A percentile compares a stretch with the other conserved stretches of the same genome.
Conservation (phyloP, 164 flowering plant species). For the Stephania japonica region DNA sequence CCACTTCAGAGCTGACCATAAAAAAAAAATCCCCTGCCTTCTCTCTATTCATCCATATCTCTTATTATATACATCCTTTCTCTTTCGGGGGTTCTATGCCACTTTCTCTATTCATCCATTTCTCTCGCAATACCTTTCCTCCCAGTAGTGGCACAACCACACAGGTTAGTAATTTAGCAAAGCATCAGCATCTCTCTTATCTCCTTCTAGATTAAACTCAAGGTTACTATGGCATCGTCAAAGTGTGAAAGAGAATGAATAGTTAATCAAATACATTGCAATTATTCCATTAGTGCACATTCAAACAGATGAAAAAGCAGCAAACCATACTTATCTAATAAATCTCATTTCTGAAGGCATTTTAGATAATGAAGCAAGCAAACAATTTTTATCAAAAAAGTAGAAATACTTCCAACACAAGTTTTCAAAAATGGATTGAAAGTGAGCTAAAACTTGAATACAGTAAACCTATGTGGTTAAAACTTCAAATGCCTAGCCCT, state of each 20-base stretch:
- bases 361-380: background rate
- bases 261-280: background rate
- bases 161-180: too few species aligned
- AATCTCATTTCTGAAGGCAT: too few species aligned
- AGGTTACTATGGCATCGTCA: background rate
- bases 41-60: background rate
- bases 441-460: background rate
- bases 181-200: too few species aligned
- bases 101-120: background rate
- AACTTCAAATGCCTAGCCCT: background rate
- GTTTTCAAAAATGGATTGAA: background rate
- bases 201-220: background rate
- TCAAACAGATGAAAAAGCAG: background rate
- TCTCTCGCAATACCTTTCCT: too few species aligned
- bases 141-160: too few species aligned
- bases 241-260: background rate
- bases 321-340: too few species aligned
- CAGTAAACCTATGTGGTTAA: background rate
- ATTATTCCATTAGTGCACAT: background rate
- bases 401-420: background rate
- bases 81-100: too few species aligned
- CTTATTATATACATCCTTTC: too few species aligned
- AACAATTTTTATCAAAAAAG: background rate
- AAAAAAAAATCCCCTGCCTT: background rate
- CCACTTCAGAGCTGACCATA: background rate